These are phyloP conservation scores for Termitomyces sp. DNA, from an alignment of 768 basidiomycete species.

Conservation along the genomic window DNA sequence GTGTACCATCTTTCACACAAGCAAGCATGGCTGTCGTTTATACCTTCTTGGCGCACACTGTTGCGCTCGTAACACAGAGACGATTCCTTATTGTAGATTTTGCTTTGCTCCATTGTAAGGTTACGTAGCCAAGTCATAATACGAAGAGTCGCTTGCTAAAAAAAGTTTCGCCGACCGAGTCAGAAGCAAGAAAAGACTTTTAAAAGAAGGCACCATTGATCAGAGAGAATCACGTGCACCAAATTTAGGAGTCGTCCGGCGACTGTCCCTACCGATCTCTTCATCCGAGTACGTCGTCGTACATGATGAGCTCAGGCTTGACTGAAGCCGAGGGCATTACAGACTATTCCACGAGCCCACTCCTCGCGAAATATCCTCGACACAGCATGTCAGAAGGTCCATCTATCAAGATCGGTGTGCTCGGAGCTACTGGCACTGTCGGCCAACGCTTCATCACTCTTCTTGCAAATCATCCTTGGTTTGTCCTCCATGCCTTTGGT, in stretches of 20 bases:
- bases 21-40: background rate
- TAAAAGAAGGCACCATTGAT: background rate
- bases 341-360: slow-evolving; percentile 21
- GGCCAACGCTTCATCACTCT: slow-evolving; percentile 93
- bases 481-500: slow-evolving; percentile 78
- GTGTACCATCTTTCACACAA: background rate
- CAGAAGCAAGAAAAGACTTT: background rate
- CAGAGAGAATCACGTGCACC: slow-evolving; percentile 7
- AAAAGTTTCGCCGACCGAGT: slow-evolving; percentile 2
- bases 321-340: slow-evolving; percentile 17
- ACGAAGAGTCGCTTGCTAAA: slow-evolving; percentile 1
- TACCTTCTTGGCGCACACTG: background rate
- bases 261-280: background rate
- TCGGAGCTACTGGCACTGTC: slow-evolving; percentile 91
- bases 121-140: background rate
- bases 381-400: slow-evolving; percentile 28
- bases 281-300: slow-evolving; percentile 3
- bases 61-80: background rate
- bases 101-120: background rate
- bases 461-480: slow-evolving; percentile 86
- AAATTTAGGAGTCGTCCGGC: slow-evolving; percentile 1
- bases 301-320: slow-evolving; percentile 11
- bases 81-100: background rate
- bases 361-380: slow-evolving; percentile 26
- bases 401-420: slow-evolving; percentile 54